Base-by-base conservation (phyloP, 768 basidiomycete genomes). In the Porpolomopsis calyptriformis region DNA sequence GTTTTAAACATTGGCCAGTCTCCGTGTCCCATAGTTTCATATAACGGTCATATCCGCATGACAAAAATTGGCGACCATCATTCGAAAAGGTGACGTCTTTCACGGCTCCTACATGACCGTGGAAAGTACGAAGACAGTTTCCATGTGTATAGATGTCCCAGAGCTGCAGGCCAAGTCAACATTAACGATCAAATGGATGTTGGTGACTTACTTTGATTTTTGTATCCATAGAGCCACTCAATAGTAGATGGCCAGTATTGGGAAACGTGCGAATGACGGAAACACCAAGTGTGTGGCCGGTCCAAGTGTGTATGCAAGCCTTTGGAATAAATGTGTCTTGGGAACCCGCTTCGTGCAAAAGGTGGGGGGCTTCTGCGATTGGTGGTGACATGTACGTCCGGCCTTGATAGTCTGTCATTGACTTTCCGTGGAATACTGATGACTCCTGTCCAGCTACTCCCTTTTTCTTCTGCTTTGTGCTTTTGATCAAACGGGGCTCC, bases 11-110 rank as follows among this genome's bases (percentile, higher is more conserved):
- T 67, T 97, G 89, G 1, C 92, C 94, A 0, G 96, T 98, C 67
- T 99, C 96, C 16, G 96, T 97, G 57, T 99, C 94, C 96, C 96
- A 99, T 10, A 97, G 72, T 65, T 99, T 99, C 82, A 98, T 92
- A 60, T 91, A 85, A 42, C 92, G 85, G 63, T 99, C 96, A 57
- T 96, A 98, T 42, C 79, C 83, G 53, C 93, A 94, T 12, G 88
- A 92, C 40, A 99, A 62, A 70, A 99, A 98, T 52, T 72, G 74
- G 27, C 74, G 75, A 1, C 96, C 96, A 52, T 90, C 86, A 59
- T 96, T 97, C 43, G 91, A 91, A 64, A 99, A 99, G 7, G 82
- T 81, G 50, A 99, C 74, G 52, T 99, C 96, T 64, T 96, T 96
- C 53, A 99, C 91, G 22, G 93, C 92, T 57, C 96, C 92, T 42